Percentiles rank a stretch among this genome's conserved stretches.
Evolutionary conservation across 768 basidiomycete genomes (phyloP).

Genomic region (Amyloporia xantha): DNA sequence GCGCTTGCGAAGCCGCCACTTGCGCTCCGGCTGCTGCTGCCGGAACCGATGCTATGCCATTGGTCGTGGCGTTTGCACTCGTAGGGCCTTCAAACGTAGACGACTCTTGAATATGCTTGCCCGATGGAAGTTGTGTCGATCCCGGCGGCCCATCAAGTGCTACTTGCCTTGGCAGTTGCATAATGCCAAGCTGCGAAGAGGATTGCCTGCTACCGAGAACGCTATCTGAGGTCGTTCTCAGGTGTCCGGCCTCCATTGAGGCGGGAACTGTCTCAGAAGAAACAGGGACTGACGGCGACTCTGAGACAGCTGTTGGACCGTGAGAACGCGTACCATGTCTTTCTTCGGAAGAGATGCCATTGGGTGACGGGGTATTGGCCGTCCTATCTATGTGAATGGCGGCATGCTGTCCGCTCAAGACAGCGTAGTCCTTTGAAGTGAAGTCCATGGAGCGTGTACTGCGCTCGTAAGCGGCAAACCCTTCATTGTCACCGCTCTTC

Average conservation of each 20-base stretch:
- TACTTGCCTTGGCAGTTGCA: background rate
- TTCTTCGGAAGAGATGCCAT: background rate
- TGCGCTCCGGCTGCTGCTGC: background rate
- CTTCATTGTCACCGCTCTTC: slow-evolving; percentile 14
- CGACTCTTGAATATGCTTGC: background rate
- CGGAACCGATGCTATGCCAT: background rate
- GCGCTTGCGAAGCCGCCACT: background rate
- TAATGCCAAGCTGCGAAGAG: background rate
- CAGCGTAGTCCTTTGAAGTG: slow-evolving; percentile 11
- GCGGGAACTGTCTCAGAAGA: too few relatives aligned
- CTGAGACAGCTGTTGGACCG: background rate
- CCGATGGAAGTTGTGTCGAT: background rate
- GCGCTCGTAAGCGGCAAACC: slow-evolving; percentile 4
- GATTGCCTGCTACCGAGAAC: background rate
- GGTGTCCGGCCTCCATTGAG: background rate
- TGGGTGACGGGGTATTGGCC: slow-evolving; percentile 3
- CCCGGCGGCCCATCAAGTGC: background rate
- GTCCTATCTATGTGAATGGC: slow-evolving; percentile 5
- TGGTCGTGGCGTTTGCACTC: background rate
- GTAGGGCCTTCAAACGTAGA: background rate
- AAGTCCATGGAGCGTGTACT: slow-evolving; percentile 20
- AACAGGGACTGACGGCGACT: too few relatives aligned
- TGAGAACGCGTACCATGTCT: background rate
- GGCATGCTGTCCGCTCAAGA: background rate
- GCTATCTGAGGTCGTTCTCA: background rate